A percentile compares a stretch with the other conserved stretches of the same genome.
phyloP scores from a whole-genome alignment of 2,329 filamentous ascomycete species.

The Chaetothyriales sp. region DNA sequence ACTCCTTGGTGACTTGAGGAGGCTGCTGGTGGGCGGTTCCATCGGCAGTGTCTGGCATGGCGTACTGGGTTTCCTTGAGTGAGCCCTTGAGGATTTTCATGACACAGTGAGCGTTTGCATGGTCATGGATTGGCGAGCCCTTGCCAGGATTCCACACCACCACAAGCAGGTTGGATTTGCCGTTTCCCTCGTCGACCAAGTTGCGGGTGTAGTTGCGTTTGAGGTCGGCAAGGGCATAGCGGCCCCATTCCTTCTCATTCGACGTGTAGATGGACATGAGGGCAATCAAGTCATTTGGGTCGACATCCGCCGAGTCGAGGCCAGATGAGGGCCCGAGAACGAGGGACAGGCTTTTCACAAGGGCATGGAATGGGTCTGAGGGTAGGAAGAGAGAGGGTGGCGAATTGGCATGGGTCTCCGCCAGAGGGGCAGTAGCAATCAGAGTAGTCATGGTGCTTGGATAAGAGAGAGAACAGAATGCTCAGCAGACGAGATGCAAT shows the following conservation, averaged over 20 bases:
- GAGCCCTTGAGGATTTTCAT: slow-evolving; percentile 76
- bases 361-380: slow-evolving; percentile 17
- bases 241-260: slow-evolving; percentile 52
- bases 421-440: not conserved
- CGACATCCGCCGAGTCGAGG: slow-evolving; percentile 65
- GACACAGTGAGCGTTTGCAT: slow-evolving; percentile 75
- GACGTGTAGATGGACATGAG: slow-evolving; percentile 65
- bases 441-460: not conserved
- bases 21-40: slow-evolving; percentile 35
- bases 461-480: not conserved
- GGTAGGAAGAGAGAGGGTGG: not conserved
- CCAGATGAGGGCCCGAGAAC: slow-evolving; percentile 68
- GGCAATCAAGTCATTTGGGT: slow-evolving; percentile 53
- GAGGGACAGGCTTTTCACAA: slow-evolving; percentile 58
- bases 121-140: slow-evolving; percentile 73
- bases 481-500: not conserved
- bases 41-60: slow-evolving; percentile 42
- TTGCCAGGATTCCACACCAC: slow-evolving; percentile 61
- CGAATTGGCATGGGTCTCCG: not conserved
- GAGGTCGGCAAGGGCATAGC: slow-evolving; percentile 58
- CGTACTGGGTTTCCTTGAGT: slow-evolving; percentile 68
- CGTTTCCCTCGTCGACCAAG: slow-evolving; percentile 78
- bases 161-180: slow-evolving; percentile 57
- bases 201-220: slow-evolving; percentile 69
- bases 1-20: slow-evolving; percentile 51